Evolutionary conservation across 2,329 filamentous ascomycete genomes (phyloP).

Genomic region (Alternaria consortialis): DNA sequence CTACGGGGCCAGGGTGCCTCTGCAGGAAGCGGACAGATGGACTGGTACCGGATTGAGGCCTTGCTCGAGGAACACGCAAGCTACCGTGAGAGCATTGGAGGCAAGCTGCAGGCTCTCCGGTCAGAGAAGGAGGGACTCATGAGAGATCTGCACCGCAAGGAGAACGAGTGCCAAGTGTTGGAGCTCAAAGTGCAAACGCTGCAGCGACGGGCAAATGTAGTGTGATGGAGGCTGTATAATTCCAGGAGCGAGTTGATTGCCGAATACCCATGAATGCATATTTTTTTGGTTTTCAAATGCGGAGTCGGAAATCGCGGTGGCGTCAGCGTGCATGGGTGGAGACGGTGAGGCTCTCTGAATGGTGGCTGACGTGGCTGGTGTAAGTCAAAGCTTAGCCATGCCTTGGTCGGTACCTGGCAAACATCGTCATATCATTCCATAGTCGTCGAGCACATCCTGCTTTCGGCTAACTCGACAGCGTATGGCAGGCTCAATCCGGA

Average conservation of each 20-base stretch:
- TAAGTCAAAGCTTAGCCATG: conserved; percentile 19
- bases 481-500: background rate
- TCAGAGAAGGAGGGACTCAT: conserved; percentile 53
- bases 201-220: conserved; percentile 32
- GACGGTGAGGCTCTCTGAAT: background rate
- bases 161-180: conserved; percentile 51
- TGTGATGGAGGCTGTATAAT: conserved; percentile 9
- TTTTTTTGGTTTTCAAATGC: background rate
- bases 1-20: conserved; percentile 21
- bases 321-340: conserved; percentile 4
- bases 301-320: background rate
- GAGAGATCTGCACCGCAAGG: conserved; percentile 50
- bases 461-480: background rate
- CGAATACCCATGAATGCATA: background rate
- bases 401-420: conserved; percentile 24
- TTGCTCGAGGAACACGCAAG: conserved; percentile 52
- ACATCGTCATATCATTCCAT: conserved; percentile 24
- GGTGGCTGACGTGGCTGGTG: conserved; percentile 16
- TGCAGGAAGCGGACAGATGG: conserved; percentile 20
- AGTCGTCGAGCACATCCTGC: conserved; percentile 3
- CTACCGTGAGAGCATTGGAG: conserved; percentile 51
- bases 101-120: conserved; percentile 49
- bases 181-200: conserved; percentile 49
- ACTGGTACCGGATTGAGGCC: conserved; percentile 50
- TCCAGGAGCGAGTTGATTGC: background rate